These are phyloP conservation scores for Helminthosporium solani DNA, from an alignment of 2,329 filamentous ascomycete genomes.

Conservation along the genomic window DNA sequence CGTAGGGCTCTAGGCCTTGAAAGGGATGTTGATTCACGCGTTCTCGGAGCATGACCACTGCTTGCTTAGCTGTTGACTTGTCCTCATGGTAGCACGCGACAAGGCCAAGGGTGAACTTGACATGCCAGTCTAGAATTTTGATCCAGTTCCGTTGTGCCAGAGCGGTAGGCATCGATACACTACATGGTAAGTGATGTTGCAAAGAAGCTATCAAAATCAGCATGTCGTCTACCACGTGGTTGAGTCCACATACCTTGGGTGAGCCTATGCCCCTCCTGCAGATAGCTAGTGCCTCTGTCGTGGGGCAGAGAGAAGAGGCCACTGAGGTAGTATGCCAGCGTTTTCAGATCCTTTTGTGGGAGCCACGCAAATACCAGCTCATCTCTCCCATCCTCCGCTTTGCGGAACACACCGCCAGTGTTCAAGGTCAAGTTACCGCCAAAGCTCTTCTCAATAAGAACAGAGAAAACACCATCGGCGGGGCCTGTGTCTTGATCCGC, in stretches of 20 bases:
- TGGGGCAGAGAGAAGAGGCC: slow-evolving; percentile 57
- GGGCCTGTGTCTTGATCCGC: slow-evolving; percentile 39
- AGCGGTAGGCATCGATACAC: slow-evolving; percentile 24
- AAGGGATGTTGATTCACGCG: slow-evolving; percentile 46
- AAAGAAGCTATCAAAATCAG: slow-evolving; percentile 15
- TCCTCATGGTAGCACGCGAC: slow-evolving; percentile 69
- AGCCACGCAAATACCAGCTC: slow-evolving; percentile 61
- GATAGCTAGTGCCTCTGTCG: slow-evolving; percentile 57
- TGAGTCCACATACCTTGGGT: slow-evolving; percentile 42
- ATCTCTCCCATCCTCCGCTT: slow-evolving; percentile 39
- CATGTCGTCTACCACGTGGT: neutral
- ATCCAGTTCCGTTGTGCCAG: slow-evolving; percentile 60
- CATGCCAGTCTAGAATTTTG: slow-evolving; percentile 64
- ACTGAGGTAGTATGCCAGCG: slow-evolving; percentile 60
- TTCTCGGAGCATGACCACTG: slow-evolving; percentile 22
- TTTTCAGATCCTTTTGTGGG: slow-evolving; percentile 59
- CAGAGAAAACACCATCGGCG: slow-evolving; percentile 41
- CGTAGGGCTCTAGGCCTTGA: slow-evolving; percentile 45
- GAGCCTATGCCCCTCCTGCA: slow-evolving; percentile 58
- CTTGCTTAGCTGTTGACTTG: slow-evolving; percentile 54
- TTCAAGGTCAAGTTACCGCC: slow-evolving; percentile 40
- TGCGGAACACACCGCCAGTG: slow-evolving; percentile 49
- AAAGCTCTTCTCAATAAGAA: slow-evolving; percentile 43
- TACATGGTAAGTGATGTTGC: slow-evolving; percentile 18
- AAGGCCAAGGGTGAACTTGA: slow-evolving; percentile 70